Conservation (phyloP, 176 grass and related monocot genomes). For the Ensete ventricosum region DNA sequence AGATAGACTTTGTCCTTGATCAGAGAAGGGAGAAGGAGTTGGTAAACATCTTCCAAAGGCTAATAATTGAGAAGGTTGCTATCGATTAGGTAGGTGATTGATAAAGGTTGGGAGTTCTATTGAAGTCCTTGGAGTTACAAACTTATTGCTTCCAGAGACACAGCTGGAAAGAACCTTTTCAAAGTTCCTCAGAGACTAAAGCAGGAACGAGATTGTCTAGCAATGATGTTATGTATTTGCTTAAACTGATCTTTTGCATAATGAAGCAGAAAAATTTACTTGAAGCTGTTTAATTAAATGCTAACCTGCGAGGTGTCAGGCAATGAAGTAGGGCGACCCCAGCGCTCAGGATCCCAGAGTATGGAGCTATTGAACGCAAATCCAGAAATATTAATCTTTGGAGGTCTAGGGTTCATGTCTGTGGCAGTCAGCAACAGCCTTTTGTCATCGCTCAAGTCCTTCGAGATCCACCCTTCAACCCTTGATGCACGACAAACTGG, state of each 20-base stretch:
- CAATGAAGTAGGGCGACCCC: conserved; percentile 28
- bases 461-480: conserved; percentile 70
- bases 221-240: too few relatives aligned
- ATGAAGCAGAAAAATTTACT: not conserved
- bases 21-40: not conserved
- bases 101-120: not conserved
- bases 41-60: not conserved
- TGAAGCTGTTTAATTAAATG: not conserved
- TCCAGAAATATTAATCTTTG: conserved; percentile 32
- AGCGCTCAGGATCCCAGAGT: conserved; percentile 51
- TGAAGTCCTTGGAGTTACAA: not conserved
- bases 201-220: too few relatives aligned
- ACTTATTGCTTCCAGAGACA: not conserved
- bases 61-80: not conserved
- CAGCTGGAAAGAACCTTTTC: not conserved
- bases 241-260: too few relatives aligned
- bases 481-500: conserved; percentile 74
- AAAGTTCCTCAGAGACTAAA: too few relatives aligned
- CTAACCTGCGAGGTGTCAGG: conserved; percentile 36
- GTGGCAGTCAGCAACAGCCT: not conserved
- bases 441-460: conserved; percentile 36
- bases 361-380: conserved; percentile 60
- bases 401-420: not conserved
- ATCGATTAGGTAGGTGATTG: not conserved
- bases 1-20: too few relatives aligned